Evolutionary conservation across 2,329 filamentous ascomycete species (phyloP).

Genomic region (Botrytis byssoidea): DNA sequence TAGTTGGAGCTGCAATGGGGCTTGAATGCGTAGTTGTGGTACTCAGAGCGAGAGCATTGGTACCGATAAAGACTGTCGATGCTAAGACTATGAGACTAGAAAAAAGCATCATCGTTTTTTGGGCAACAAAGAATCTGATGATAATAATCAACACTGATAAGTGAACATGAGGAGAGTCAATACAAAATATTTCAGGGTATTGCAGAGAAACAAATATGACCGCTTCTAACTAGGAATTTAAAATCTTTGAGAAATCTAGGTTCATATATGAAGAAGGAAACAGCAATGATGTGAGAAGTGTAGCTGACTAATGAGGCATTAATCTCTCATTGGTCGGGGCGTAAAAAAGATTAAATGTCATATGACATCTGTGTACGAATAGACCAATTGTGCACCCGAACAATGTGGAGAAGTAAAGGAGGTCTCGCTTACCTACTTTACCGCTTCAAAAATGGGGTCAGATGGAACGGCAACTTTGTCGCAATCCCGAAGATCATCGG

Average conservation of each 20-base stretch:
- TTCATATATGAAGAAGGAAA: not conserved
- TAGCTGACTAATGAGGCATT: not conserved
- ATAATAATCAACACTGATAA: not conserved
- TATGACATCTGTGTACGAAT: not conserved
- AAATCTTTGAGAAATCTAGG: not conserved
- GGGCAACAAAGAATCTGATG: not conserved
- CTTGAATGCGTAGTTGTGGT: not conserved
- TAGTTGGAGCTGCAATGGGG: not conserved
- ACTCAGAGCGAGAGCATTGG: not conserved
- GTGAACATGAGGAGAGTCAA: not conserved
- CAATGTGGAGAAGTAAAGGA: not conserved
- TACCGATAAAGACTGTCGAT: not conserved
- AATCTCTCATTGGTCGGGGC: not conserved
- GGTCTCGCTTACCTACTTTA: slow-evolving; percentile 12
- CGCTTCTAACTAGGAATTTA: not conserved
- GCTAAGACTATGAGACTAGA: not conserved
- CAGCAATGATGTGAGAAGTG: not conserved
- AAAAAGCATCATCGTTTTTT: not conserved
- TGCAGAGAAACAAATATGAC: not conserved
- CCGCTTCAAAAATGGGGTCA: not conserved
- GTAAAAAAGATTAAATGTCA: not conserved
- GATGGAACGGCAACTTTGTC: not conserved
- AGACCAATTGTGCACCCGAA: slow-evolving; percentile 2
- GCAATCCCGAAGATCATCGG: not conserved
- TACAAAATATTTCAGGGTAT: not conserved